A percentile compares a stretch with the other conserved stretches of the same genome.
Evolutionary conservation across 2,329 filamentous ascomycete species (phyloP).

Genomic region (Madurella fahalii): DNA sequence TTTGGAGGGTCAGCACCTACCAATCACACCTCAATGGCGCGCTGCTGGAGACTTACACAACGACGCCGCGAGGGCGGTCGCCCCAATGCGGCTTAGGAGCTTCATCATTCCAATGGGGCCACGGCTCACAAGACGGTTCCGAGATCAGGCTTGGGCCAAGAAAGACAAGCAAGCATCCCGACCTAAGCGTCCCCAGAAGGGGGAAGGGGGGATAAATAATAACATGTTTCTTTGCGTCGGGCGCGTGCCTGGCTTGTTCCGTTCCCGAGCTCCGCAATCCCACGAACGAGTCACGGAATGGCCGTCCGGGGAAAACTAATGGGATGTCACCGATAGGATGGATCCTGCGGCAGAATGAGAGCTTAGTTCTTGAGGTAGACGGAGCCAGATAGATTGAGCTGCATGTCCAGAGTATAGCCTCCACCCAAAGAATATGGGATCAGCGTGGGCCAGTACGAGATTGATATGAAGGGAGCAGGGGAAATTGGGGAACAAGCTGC

Average conservation of each 20-base stretch:
- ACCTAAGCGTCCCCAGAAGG: background rate
- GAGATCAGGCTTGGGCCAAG: slow-evolving; percentile 14
- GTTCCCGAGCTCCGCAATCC: slow-evolving; percentile 21
- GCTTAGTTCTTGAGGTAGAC: slow-evolving; percentile 15
- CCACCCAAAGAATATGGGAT: slow-evolving; percentile 22
- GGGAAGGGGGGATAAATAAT: slow-evolving; percentile 16
- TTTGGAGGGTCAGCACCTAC: slow-evolving; percentile 4
- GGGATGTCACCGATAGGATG: slow-evolving; percentile 28
- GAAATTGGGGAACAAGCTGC: slow-evolving; percentile 19
- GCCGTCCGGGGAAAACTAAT: slow-evolving; percentile 20
- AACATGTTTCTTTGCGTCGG: slow-evolving; percentile 6
- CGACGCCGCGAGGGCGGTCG: slow-evolving; percentile 23
- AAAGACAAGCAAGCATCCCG: slow-evolving; percentile 17
- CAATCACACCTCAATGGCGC: background rate
- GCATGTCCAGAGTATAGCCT: slow-evolving; percentile 26
- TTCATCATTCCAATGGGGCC: slow-evolving; percentile 24
- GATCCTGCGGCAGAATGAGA: slow-evolving; percentile 24
- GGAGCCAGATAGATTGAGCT: slow-evolving; percentile 24
- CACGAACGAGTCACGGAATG: slow-evolving; percentile 23
- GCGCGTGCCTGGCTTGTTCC: background rate
- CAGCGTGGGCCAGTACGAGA: slow-evolving; percentile 15
- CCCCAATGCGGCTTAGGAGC: slow-evolving; percentile 22
- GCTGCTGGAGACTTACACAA: slow-evolving; percentile 21
- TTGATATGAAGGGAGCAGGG: slow-evolving; percentile 22
- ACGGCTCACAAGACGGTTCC: slow-evolving; percentile 14